Percentiles rank a stretch among this genome's conserved stretches.
Evolutionary conservation across 257 asterid genomes (phyloP).

Genomic region (Solanum virginianum): DNA sequence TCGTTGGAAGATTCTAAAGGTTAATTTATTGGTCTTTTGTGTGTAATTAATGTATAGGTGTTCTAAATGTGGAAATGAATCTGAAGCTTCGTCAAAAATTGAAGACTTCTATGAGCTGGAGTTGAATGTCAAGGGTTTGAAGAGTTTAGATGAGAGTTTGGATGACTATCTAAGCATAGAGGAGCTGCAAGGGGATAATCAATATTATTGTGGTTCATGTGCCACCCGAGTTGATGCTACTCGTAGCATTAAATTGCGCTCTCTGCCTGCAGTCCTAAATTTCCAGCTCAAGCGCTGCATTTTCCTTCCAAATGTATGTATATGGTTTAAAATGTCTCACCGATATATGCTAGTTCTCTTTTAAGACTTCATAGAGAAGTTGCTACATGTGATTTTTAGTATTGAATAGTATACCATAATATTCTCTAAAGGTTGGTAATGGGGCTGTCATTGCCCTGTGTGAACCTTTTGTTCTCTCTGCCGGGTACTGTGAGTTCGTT

Average conservation of each 20-base stretch:
- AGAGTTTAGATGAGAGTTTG: slow-evolving; percentile 77
- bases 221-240: slow-evolving; percentile 87
- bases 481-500: background rate
- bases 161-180: slow-evolving; percentile 84
- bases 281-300: slow-evolving; percentile 98
- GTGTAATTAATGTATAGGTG: slow-evolving; percentile 39
- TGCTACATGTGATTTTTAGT: background rate
- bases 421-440: background rate
- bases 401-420: background rate
- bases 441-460: background rate
- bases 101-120: slow-evolving; percentile 97
- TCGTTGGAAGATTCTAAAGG: background rate
- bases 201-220: slow-evolving; percentile 77
- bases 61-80: slow-evolving; percentile 85
- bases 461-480: background rate
- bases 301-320: slow-evolving; percentile 86
- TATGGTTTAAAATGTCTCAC: slow-evolving; percentile 2
- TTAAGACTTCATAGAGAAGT: background rate
- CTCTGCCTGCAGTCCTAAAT: slow-evolving; percentile 80
- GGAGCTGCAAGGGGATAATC: slow-evolving; percentile 95
- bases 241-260: slow-evolving; percentile 88
- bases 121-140: slow-evolving; percentile 88
- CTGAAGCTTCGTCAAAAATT: slow-evolving; percentile 83
- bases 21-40: background rate
- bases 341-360: slow-evolving; percentile 1